Conservation (phyloP, 495 filamentous ascomycete species). For the Melanomma pulvis-pyrius region DNA sequence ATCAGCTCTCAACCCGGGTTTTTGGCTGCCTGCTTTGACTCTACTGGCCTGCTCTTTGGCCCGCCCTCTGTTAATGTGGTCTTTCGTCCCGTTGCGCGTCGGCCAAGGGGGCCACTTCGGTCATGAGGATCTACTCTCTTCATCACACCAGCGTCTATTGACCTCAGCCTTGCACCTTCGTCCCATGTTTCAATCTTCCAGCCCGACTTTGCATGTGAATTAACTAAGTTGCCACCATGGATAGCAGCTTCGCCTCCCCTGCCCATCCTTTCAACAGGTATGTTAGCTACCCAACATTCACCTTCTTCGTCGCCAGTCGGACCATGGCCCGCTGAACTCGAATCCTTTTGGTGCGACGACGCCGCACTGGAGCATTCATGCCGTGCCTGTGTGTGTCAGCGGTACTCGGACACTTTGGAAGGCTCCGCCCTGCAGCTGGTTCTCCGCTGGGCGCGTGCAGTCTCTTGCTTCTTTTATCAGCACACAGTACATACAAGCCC, state of each 20-base stretch:
- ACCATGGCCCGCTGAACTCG: constrained; percentile 12
- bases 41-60: constrained; percentile 24
- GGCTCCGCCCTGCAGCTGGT: constrained; percentile 17
- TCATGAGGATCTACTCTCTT: constrained; percentile 35
- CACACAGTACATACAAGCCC: constrained; percentile 21
- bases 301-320: constrained; percentile 11
- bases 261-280: background rate
- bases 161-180: constrained; percentile 17
- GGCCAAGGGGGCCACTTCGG: constrained; percentile 35
- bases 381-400: constrained; percentile 27
- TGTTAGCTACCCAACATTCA: constrained; percentile 30
- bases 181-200: constrained; percentile 17
- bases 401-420: constrained; percentile 8
- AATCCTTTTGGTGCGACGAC: constrained; percentile 32
- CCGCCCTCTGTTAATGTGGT: constrained; percentile 18
- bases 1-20: constrained; percentile 31
- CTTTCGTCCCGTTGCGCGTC: constrained; percentile 31
- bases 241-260: background rate
- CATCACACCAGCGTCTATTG: constrained; percentile 12
- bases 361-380: constrained; percentile 27
- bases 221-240: constrained; percentile 6
- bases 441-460: constrained; percentile 9
- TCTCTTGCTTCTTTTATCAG: constrained; percentile 28
- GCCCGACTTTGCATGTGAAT: constrained; percentile 32
- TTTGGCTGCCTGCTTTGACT: constrained; percentile 22